Evolutionary conservation across 495 filamentous ascomycete genomes (phyloP), one percentile per base, ranked within the genome.

Genomic region (Clohesyomyces aquaticus): DNA sequence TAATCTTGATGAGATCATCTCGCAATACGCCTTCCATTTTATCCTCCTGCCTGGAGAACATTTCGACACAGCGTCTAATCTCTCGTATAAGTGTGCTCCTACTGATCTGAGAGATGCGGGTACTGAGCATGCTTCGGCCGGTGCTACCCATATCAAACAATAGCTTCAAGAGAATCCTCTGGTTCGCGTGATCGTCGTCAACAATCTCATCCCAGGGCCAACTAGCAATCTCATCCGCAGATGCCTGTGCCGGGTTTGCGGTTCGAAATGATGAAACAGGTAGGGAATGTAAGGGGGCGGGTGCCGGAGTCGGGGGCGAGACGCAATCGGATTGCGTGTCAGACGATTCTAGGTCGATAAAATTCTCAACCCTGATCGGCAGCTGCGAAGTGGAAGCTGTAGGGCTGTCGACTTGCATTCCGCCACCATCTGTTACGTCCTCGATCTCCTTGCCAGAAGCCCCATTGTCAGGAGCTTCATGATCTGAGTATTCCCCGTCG

Each of bases 111-210:
- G 9, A 28, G 0, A 67, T 55, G 2, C 68, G 35, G 2, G 11
- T 27, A 16, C 60, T 50, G 25, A 71, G 47, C 1, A 38, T 50
- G 6, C 56, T 53, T 9, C 48, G n/a, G 16, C 53, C 61, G 0
- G 50, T 47, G 14, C 19, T 21, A 21, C 22, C 41, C 45, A 68
- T 54, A 8, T 70, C 51, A 4, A 42, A 50, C 0, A 77, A 26
- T 3, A 73, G 1, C 48, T 77, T 77, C 60, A 74, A 67, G 6
- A 77, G 51, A 4, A 72, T 57, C 26, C 71, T 38, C 32, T 38
- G 52, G 21, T 70, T 72, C 10, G 72, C 46, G 29, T 77, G 70
- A 1, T 19, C 4, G 4, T 59, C 56, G 4, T 45, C 56, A 2
- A 46, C 16, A 2, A 76, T 57, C 18, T 68, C 55, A 0, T 49